phyloP scores from a whole-genome alignment of 2,329 filamentous ascomycete species.

The Colletotrichum zoysiae region DNA sequence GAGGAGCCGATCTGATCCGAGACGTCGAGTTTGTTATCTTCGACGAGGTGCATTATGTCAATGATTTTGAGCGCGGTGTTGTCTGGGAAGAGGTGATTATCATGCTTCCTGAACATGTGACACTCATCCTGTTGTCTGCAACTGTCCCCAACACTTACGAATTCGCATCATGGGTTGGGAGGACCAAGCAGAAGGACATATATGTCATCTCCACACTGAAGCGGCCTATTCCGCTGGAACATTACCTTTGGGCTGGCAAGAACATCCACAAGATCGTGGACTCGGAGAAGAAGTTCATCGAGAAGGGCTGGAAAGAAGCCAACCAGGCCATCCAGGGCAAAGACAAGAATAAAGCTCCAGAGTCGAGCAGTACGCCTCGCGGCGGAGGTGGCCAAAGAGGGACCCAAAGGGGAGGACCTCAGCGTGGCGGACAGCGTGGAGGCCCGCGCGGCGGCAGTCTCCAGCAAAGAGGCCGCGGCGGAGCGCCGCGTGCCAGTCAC shows the following conservation, averaged over 20 bases:
- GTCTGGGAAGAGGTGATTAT: slow-evolving; percentile 99
- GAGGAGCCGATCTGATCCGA: slow-evolving; percentile 93
- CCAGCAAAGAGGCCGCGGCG: slow-evolving; percentile 68
- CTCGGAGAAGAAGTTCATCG: slow-evolving; percentile 89
- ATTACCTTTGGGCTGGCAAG: slow-evolving; percentile 96
- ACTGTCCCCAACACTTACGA: slow-evolving; percentile 98
- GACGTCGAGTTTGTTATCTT: slow-evolving; percentile 99
- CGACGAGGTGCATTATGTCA: slow-evolving; percentile 98
- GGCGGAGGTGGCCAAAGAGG: slow-evolving; percentile 53
- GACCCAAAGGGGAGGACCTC: slow-evolving; percentile 50
- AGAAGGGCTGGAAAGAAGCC: slow-evolving; percentile 94
- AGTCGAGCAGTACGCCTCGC: slow-evolving; percentile 50
- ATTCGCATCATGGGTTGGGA: slow-evolving; percentile 97
- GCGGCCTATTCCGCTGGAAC: slow-evolving; percentile 92
- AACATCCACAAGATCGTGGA: slow-evolving; percentile 95
- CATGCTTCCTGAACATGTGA: slow-evolving; percentile 97
- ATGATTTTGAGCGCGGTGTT: slow-evolving; percentile 93
- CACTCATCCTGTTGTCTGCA: slow-evolving; percentile 92
- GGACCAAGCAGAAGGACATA: slow-evolving; percentile 98
- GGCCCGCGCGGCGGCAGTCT: slow-evolving; percentile 66
- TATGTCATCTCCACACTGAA: slow-evolving; percentile 99
- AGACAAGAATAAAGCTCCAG: slow-evolving; percentile 76
- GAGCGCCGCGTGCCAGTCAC: slow-evolving; percentile 71
- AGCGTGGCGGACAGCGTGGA: slow-evolving; percentile 59
- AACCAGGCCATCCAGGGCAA: slow-evolving; percentile 85